Base-by-base conservation (phyloP, 768 basidiomycete genomes). In the Mycena floridula region DNA sequence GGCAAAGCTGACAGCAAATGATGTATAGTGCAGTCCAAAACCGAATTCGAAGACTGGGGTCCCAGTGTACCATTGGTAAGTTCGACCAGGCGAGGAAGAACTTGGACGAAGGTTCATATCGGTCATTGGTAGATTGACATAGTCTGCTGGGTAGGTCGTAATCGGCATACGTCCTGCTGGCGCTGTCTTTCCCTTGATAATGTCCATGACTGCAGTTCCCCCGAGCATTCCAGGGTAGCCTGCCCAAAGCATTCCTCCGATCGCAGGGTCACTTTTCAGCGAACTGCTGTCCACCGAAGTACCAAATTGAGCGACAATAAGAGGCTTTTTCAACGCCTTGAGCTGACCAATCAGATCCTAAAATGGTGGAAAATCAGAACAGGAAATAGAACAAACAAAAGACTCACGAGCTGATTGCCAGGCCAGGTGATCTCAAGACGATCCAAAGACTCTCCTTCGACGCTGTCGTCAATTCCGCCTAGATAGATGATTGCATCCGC, bases 141-240 rank as follows among this genome's bases (percentile, higher is more conserved):
- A 80, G 48, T 54, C 62, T 12, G 69, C 67, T 8, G 75, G 73
- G 54, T 79, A 80, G 46, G 79, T 77, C 1, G 77, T 79, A 26
- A 64, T 62, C 5, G 72, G 64, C 7, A 80, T 69, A 30, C 78
- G 76, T 15, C 78, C 79, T 5, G 78, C 69, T 11, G 78, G 78
- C 2, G 77, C 66, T 18, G 59, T 61, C 42, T 73, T 76, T 20
- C 79, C 77, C 1, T 56, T 67, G 7, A 81, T 42, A 46, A 78
- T 73, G 44, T 80, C 74, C 38, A 72, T 68, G 20, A 80, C 46
- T 2, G 77, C 77, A 6, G 68, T 64, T 21, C 77, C 79, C 2
- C 76, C 78, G 48, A 69, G 72, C 50, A 78, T 76, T 4, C 76
- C 72, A 1, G 76, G 76, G 54, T 78, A 81, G 4, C 78, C 78